Conservation (phyloP, 768 basidiomycete species). For the Rossbeevera mucosa region DNA sequence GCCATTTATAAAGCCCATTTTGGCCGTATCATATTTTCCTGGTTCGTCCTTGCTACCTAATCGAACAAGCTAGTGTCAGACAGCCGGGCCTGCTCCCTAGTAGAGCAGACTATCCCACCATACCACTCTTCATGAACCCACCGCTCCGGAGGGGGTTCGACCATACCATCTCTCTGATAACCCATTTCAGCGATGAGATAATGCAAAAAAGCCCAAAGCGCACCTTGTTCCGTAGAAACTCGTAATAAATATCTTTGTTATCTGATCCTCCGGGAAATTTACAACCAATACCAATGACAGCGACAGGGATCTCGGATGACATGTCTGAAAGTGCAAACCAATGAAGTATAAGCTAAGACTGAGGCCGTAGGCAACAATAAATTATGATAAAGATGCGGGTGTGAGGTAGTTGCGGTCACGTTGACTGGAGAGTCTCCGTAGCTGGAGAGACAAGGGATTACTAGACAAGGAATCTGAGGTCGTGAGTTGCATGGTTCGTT, state of each 20-base stretch:
- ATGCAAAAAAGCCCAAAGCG: background rate
- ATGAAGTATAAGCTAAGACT: background rate
- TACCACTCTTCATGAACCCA: slow-evolving; percentile 31
- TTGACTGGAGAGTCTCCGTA: too few species aligned
- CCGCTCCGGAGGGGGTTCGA: slow-evolving; percentile 22
- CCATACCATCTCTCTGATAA: slow-evolving; percentile 30
- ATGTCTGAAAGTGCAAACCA: slow-evolving; percentile 11
- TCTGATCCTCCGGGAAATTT: slow-evolving; percentile 32
- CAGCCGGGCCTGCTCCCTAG: too few species aligned
- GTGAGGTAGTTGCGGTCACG: too few species aligned
- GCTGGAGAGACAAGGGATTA: too few species aligned
- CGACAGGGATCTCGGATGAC: slow-evolving; percentile 28
- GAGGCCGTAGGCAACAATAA: too few species aligned
- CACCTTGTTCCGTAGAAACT: slow-evolving; percentile 30
- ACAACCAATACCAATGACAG: slow-evolving; percentile 31
- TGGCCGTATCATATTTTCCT: slow-evolving; percentile 27
- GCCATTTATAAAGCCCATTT: slow-evolving; percentile 27
- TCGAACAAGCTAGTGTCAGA: background rate
- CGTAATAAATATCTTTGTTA: slow-evolving; percentile 28
- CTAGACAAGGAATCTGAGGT: too few species aligned
- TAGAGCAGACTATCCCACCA: slow-evolving; percentile 15
- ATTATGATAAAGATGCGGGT: too few species aligned
- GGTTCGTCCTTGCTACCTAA: slow-evolving; percentile 30
- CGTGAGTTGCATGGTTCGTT: too few species aligned
- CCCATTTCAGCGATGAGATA: background rate